Percentiles rank a stretch among this genome's conserved stretches.
Conservation (phyloP, 495 filamentous ascomycete species). For the Collariella sp. region DNA sequence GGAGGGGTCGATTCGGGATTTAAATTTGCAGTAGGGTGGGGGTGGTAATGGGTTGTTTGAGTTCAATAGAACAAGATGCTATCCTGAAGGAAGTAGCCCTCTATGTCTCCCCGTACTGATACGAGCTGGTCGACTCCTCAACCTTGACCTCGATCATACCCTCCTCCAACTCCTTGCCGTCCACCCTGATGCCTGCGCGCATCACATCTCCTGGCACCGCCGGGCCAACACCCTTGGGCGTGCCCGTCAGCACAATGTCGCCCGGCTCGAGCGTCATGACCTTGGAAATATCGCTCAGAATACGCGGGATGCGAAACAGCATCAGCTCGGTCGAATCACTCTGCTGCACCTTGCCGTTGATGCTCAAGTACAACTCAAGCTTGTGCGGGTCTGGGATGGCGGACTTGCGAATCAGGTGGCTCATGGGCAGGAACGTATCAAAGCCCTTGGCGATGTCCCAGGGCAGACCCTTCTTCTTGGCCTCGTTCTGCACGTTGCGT, state of each 20-base stretch:
- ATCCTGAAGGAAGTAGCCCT: too few species aligned
- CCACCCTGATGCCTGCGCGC: conserved; percentile 71
- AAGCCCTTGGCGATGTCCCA: conserved; percentile 96
- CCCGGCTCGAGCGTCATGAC: conserved; percentile 92
- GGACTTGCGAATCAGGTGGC: conserved; percentile 64
- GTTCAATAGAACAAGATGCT: too few species aligned
- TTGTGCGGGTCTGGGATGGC: conserved; percentile 79
- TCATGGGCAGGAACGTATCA: conserved; percentile 90
- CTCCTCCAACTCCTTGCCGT: conserved; percentile 78
- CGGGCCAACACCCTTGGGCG: conserved; percentile 88
- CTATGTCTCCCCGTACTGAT: conserved; percentile 54
- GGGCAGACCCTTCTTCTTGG: conserved; percentile 93
- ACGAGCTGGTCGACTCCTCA: conserved; percentile 51
- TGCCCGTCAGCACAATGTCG: conserved; percentile 89
- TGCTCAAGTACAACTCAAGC: conserved; percentile 70
- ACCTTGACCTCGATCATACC: conserved; percentile 77
- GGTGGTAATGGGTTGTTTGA: not conserved
- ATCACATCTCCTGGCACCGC: conserved; percentile 84
- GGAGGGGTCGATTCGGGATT: conserved; percentile 42
- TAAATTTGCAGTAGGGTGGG: conserved; percentile 36
- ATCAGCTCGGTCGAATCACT: conserved; percentile 82
- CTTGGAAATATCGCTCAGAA: conserved; percentile 79
- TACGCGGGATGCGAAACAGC: conserved; percentile 81
- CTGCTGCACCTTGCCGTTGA: conserved; percentile 68
- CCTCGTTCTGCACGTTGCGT: conserved; percentile 86